phyloP scores from a whole-genome alignment of 2,329 filamentous ascomycete species.

The Calonectria honghensis region DNA sequence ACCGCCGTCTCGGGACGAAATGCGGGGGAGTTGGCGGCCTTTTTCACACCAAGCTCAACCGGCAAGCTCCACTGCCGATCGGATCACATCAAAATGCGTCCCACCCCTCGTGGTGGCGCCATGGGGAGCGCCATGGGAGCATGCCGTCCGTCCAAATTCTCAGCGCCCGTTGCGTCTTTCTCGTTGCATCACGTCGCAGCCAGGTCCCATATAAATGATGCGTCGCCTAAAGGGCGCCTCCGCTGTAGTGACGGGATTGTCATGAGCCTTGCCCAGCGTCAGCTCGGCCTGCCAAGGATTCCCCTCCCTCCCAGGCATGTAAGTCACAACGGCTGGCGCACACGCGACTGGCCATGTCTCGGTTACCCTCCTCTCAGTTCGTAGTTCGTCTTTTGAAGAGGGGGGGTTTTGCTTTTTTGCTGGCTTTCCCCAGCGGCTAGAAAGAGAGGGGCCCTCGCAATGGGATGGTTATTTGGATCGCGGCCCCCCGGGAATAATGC shows the following conservation, averaged over 20 bases:
- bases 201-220: constrained; percentile 15
- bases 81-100: constrained; percentile 48
- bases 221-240: constrained; percentile 5
- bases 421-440: not conserved
- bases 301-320: not conserved
- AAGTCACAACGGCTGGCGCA: constrained; percentile 3
- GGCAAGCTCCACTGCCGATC: constrained; percentile 55
- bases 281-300: not conserved
- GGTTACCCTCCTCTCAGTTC: not conserved
- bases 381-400: not conserved
- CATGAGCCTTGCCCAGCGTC: not conserved
- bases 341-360: constrained; percentile 9
- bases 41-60: constrained; percentile 45
- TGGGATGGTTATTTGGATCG: not conserved
- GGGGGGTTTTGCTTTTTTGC: constrained; percentile 3
- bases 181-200: constrained; percentile 2
- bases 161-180: not conserved
- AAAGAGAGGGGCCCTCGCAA: not conserved
- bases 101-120: constrained; percentile 50
- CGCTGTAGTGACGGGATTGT: not conserved
- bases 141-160: not conserved
- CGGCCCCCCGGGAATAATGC: constrained; percentile 2
- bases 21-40: constrained; percentile 52
- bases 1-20: constrained; percentile 48
- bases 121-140: constrained; percentile 29